These are phyloP conservation scores for Citrus hindsii DNA, from an alignment of 345 rosid species.

Conservation along the genomic window DNA sequence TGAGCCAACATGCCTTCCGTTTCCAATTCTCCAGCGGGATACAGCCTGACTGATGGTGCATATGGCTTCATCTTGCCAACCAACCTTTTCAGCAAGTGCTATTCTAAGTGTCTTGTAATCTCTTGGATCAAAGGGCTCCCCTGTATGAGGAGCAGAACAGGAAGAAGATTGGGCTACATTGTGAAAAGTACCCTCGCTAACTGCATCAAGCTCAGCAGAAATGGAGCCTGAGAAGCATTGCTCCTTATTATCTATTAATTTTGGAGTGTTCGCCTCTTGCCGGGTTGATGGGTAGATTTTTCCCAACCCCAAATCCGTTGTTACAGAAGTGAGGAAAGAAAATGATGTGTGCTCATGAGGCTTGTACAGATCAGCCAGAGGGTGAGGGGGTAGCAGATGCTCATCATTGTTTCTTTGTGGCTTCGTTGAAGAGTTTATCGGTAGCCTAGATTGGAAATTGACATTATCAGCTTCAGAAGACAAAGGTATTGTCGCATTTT, in stretches of 20 bases:
- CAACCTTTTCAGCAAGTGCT: conserved; percentile 45
- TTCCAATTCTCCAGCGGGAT: conserved; percentile 40
- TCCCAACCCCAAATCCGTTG: conserved; percentile 62
- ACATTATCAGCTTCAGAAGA: conserved; percentile 21
- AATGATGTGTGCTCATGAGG: conserved; percentile 21
- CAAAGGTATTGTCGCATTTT: background rate
- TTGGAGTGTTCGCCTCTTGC: conserved; percentile 28
- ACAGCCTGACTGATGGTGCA: conserved; percentile 42
- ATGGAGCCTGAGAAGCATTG: conserved; percentile 19
- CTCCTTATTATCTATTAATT: conserved; percentile 18
- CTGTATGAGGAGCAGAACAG: conserved; percentile 17
- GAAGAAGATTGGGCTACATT: conserved; percentile 23
- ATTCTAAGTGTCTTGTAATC: conserved; percentile 49
- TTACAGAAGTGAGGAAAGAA: conserved; percentile 30
- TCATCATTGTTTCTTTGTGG: conserved; percentile 20
- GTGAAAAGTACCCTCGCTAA: conserved; percentile 25
- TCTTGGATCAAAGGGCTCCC: conserved; percentile 23
- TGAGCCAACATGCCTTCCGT: conserved; percentile 22
- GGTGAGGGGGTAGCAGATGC: conserved; percentile 3
- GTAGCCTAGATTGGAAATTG: conserved; percentile 21
- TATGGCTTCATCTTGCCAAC: conserved; percentile 66
- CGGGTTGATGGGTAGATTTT: conserved; percentile 38
- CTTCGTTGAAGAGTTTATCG: conserved; percentile 19
- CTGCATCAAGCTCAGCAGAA: conserved; percentile 18
- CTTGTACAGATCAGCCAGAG: conserved; percentile 17